A percentile compares a stretch with the other conserved stretches of the same genome.
Evolutionary conservation across 2,329 filamentous ascomycete species (phyloP).

Genomic region (Coniochaeta ligniaria): DNA sequence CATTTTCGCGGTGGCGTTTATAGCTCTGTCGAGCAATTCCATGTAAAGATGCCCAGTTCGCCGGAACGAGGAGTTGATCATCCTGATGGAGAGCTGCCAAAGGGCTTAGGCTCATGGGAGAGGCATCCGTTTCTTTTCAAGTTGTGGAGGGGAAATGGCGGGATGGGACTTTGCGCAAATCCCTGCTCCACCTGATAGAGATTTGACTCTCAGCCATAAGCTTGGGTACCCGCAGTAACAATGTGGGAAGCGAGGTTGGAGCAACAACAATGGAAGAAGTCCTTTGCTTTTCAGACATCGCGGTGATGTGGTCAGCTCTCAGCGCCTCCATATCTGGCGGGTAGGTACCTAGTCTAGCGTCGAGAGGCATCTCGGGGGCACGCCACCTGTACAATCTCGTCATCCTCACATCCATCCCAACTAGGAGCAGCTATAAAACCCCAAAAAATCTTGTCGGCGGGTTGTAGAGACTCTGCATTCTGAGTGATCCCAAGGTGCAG

Average conservation of each 20-base stretch:
- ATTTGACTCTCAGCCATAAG: background rate
- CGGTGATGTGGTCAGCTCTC: background rate
- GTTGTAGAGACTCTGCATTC: background rate
- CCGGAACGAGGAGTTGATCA: background rate
- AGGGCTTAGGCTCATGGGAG: background rate
- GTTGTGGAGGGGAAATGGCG: background rate
- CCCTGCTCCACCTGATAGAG: background rate
- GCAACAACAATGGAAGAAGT: too few relatives aligned
- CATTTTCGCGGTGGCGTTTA: background rate
- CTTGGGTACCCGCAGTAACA: background rate
- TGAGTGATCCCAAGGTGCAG: background rate
- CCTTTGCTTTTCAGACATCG: too few relatives aligned
- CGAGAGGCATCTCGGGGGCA: background rate
- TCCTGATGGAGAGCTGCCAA: too few relatives aligned
- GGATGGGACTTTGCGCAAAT: background rate
- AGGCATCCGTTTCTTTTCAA: too few relatives aligned
- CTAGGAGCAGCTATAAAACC: background rate
- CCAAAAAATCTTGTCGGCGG: background rate
- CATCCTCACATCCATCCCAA: background rate
- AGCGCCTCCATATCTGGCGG: background rate
- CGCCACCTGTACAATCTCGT: background rate
- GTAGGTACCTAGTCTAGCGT: background rate
- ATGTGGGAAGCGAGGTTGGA: background rate
- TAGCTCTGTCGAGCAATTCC: background rate
- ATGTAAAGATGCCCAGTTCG: background rate